Evolutionary conservation across 257 asterid genomes (phyloP), one percentile per base, ranked within the genome.

Genomic region (Solanum bulbocastanum): DNA sequence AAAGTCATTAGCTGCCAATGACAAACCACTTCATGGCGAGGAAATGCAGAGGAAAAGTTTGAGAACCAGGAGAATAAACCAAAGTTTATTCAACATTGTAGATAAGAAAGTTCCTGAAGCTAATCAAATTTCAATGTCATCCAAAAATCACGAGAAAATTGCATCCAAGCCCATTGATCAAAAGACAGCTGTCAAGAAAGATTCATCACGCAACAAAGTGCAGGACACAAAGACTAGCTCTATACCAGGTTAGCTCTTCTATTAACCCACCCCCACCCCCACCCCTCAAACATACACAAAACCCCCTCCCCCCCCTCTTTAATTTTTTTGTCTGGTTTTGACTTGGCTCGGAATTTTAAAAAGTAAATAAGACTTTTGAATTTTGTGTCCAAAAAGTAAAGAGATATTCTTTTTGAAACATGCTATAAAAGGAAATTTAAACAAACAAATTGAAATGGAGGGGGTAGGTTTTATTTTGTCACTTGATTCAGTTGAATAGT

Each of bases 81-180:
- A 46, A 18, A 81, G 46, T 68, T 46, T 81, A 91, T 74, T 92
- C 23, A 95, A 93, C 86, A 92, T 92, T 56, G 94, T 94, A 3
- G 98, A 93, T 83, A 93, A 88, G 90, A 86, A 84, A 85, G 78
- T 42, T 49, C 72, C 87, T 30, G 86, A 87, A 88, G 86, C 88
- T 16, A 74, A 40, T 30, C 87, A 72, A 76, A 92, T 89, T 52
- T 39, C 93, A 14, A 73, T 35, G 78, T 84, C 93, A 60, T 76
- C 91, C 23, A 25, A 30, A 83, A 81, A 73, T 62, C 23, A 86
- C 25, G 83, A 42, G 58, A 92, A 85, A 81, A 71, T 60, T 40
- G 89, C 69, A 68, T 25, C 44, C 66, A 86, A 87, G 27, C 13
- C 90, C 84, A 71, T 56, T 42, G 86, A 46, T 82, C 76, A 91